These are phyloP conservation scores for Multifurca ochricompacta DNA, from an alignment of 768 basidiomycete genomes.

Conservation along the genomic window DNA sequence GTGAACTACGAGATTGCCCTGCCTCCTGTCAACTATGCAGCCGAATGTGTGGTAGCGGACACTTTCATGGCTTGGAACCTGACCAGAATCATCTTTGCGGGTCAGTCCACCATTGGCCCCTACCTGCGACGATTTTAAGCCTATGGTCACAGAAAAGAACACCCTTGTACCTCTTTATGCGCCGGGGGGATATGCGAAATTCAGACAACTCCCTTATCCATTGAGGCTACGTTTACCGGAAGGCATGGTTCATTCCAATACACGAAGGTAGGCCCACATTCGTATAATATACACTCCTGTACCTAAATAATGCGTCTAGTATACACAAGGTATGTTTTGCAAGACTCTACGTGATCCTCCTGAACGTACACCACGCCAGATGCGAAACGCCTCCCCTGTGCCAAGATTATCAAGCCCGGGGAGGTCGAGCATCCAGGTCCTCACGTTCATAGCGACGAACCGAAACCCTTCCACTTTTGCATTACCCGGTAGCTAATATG, in stretches of 20 bases:
- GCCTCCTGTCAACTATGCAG: conserved; percentile 48
- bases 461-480: conserved; percentile 45
- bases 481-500: conserved; percentile 33
- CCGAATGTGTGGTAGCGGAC: conserved; percentile 40
- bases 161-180: conserved; percentile 40
- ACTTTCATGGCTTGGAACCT: conserved; percentile 43
- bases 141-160: conserved; percentile 37
- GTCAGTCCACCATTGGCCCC: conserved; percentile 28
- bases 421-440: conserved; percentile 36
- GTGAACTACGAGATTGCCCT: conserved; percentile 47
- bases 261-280: conserved; percentile 41
- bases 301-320: conserved; percentile 28
- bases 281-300: background rate
- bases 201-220: conserved; percentile 48
- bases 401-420: conserved; percentile 39
- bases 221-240: conserved; percentile 57
- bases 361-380: conserved; percentile 27
- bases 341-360: background rate
- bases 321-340: conserved; percentile 40
- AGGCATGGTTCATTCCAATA: conserved; percentile 54
- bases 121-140: background rate
- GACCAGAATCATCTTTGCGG: conserved; percentile 49
- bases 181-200: conserved; percentile 48
- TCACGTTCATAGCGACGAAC: conserved; percentile 44
- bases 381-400: conserved; percentile 44